Base-by-base conservation (phyloP, 2,329 filamentous ascomycete species). In the Pseudodiploospora longispora region DNA sequence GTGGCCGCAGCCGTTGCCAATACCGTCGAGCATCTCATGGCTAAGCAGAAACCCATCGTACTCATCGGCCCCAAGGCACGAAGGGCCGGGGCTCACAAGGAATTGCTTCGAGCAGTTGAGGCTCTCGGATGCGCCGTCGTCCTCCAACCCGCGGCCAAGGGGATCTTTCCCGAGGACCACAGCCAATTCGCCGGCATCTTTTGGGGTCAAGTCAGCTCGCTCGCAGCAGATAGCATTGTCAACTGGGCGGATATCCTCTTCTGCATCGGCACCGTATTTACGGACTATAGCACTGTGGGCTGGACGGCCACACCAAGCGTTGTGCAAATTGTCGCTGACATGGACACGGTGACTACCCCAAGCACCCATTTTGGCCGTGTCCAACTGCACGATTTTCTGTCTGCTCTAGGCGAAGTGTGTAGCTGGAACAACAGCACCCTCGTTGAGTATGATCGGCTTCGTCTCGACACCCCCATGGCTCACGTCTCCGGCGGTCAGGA, bases 201-300 rank as follows among this genome's bases (percentile, higher is more conserved):
- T 38, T 47, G 46, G 46, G 42, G 46, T 28, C 46, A 48, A 35
- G 38, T 46, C 38, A 42, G 38, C 28, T 41, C 43, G 5, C 27
- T 46, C 2, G 43, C 38, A 28, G 38, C 43, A 12, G 43, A 46
- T 27, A 34, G 33, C 38, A 37, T 42, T 30, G 43, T 42, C 1
- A 42, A 46, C 33, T 45, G 43, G 43, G 37, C 43, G 10, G 43
- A 45, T 12, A 19, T 36, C 30, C 37, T 45, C 6, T 19, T 45
- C 38, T 45, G 43, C 31, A 30, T 41, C 10, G 43, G 43, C 8
- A 45, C 43, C 5, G 38, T 27, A 5, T 47, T 47, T 27, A 47
- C 46, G 30, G 46, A 47, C 37, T 47, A 47, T 38, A 47, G 46
- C 38, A 47, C 46, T 1, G 46, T 47, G 32, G 46, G 46, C 5